phyloP scores from a whole-genome alignment of 2,329 filamentous ascomycete species.

The Mycocentrospora acerina region DNA sequence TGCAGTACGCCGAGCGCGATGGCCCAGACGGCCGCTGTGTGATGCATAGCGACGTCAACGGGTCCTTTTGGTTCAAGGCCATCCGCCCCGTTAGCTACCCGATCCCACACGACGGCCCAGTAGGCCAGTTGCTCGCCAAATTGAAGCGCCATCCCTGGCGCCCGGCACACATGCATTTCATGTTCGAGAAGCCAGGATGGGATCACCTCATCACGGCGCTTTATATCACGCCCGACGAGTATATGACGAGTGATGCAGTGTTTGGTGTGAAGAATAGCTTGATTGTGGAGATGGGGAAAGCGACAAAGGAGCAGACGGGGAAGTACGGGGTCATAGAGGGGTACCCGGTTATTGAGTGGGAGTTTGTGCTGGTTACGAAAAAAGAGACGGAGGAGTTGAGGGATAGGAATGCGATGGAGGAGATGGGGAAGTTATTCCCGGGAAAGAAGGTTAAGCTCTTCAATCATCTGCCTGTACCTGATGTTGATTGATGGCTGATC shows the following conservation, averaged over 20 bases:
- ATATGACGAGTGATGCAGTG: constrained; percentile 80
- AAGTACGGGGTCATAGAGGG: constrained; percentile 63
- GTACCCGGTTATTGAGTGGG: constrained; percentile 65
- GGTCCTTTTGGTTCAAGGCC: constrained; percentile 80
- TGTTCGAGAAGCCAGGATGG: constrained; percentile 62
- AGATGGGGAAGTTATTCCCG: constrained; percentile 65
- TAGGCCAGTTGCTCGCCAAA: constrained; percentile 50
- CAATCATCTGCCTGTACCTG: constrained; percentile 74
- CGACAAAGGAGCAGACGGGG: constrained; percentile 27
- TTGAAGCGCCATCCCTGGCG: constrained; percentile 39
- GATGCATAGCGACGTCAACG: constrained; percentile 68
- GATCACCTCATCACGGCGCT: constrained; percentile 84
- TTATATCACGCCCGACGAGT: constrained; percentile 75
- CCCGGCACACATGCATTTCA: constrained; percentile 50
- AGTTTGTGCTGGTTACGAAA: constrained; percentile 76
- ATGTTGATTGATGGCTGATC: constrained; percentile 63
- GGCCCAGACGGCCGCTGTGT: constrained; percentile 73
- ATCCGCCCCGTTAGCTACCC: constrained; percentile 85
- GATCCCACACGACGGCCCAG: constrained; percentile 76
- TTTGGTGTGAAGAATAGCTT: constrained; percentile 84
- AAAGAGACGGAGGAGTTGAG: constrained; percentile 67
- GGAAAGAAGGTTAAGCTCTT: constrained; percentile 69
- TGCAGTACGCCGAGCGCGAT: constrained; percentile 67
- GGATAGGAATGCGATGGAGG: constrained; percentile 66
- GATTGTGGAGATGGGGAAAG: constrained; percentile 42